These are phyloP conservation scores for Pilobolus umbonatus DNA, from an alignment of 192 early-diverging fungal genomes.

Conservation along the genomic window DNA sequence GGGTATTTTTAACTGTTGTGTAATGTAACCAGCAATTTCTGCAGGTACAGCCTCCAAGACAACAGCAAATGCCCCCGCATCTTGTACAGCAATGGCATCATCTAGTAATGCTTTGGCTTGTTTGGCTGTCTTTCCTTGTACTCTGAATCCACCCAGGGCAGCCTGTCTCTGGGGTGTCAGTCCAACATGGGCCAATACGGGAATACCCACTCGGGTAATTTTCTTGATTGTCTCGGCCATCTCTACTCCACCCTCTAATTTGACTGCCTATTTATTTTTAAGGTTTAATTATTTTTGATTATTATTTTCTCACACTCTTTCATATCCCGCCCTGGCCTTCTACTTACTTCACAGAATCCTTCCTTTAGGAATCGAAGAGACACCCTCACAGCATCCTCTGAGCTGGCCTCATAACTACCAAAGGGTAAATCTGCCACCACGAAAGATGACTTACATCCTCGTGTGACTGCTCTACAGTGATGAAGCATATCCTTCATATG, in stretches of 20 bases:
- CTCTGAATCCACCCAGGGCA: constrained; percentile 84
- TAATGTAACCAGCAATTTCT: constrained; percentile 85
- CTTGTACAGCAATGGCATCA: constrained; percentile 85
- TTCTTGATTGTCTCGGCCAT: constrained; percentile 71
- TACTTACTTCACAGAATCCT: constrained; percentile 71
- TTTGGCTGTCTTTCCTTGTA: constrained; percentile 83
- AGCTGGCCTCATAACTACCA: constrained; percentile 82
- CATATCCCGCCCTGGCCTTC: too few species aligned
- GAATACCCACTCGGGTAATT: constrained; percentile 84
- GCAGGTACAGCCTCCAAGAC: constrained; percentile 92
- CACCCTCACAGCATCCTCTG: constrained; percentile 69
- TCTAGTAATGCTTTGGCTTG: constrained; percentile 72
- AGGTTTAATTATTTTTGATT: constrained; percentile 5
- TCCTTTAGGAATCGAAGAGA: constrained; percentile 86
- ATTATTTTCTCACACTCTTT: too few species aligned
- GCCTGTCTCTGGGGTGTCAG: constrained; percentile 91
- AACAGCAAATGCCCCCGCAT: constrained; percentile 86
- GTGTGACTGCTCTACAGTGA: constrained; percentile 84
- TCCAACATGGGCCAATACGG: constrained; percentile 93
- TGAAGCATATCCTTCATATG: constrained; percentile 84
- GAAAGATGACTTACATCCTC: constrained; percentile 75
- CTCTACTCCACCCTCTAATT: constrained; percentile 91
- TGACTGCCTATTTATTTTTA: constrained; percentile 59
- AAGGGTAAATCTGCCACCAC: constrained; percentile 88
- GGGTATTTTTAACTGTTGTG: constrained; percentile 69